Evolutionary conservation across 768 basidiomycete genomes (phyloP), one percentile per base, ranked within the genome.

Genomic region (Lepiota venenata): DNA sequence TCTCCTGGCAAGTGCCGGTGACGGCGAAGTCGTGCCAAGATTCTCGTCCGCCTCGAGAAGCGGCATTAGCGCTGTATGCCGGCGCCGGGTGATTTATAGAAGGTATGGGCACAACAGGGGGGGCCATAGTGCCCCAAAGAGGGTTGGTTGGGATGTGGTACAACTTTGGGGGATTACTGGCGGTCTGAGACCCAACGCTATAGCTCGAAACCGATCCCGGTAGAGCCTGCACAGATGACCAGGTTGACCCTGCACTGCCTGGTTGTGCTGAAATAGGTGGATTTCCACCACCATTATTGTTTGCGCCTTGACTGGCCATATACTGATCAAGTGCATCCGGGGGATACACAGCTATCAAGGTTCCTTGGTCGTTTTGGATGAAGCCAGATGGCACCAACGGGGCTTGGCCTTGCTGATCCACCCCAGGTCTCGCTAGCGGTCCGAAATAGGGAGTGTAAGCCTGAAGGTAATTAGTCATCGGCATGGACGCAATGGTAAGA

Each of bases 321-420:
- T 88, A 88, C 50, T 82, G 80, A 58, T 86, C 80, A 22, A 88
- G 74, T 1, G 82, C 86, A 43, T 89, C 87, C 2, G 82, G 82
- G 21, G 78, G 79, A 63, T 90, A 89, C 29, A 88, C 77, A 20
- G 88, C 79, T 39, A 88, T 79, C 25, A 89, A 73, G n/a, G 81
- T 81, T 4, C 88, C 86, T 47, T 85, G 83, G 52, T 87, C 84
- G 51, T 83, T 82, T 56, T 88, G 85, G 50, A 87, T 80, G 61
- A 88, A 90, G 1, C 85, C 84, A 0, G 82, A 80, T 1, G 87
- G 82, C 41, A 78, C 71, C 10, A 87, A 69, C 15, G 87, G 85
- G 3, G 85, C 51, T 45, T 66, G 66, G 41, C 72, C 12, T 29
- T 41, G 49, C 21, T 55, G 43, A n/a, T 22, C 51, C 20, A 16